Conservation (phyloP, 371 early-diverging fungal species). For the Rozella allomycis region DNA sequence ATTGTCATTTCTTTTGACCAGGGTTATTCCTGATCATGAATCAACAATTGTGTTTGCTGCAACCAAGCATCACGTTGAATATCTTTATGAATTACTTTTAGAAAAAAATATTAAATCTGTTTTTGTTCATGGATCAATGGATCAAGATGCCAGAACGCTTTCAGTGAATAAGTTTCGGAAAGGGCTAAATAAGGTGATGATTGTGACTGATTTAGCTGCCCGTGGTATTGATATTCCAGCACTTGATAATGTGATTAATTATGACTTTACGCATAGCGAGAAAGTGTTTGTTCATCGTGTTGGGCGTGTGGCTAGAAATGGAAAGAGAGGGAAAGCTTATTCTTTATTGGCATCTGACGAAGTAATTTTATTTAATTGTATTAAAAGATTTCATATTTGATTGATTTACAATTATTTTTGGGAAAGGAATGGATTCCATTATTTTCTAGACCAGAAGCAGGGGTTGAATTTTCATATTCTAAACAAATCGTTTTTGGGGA, state of each 20-base stretch:
- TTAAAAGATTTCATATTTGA: constrained; percentile 43
- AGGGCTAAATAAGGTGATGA: constrained; percentile 50
- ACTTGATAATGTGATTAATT: constrained; percentile 89
- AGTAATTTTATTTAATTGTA: neutral
- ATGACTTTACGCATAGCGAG: constrained; percentile 76
- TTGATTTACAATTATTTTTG: constrained; percentile 79
- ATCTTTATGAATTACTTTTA: constrained; percentile 43
- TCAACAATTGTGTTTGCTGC: constrained; percentile 83
- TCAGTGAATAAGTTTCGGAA: constrained; percentile 61
- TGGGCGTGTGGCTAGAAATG: constrained; percentile 92
- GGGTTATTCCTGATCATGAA: constrained; percentile 25
- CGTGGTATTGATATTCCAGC: constrained; percentile 98
- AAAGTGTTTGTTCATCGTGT: constrained; percentile 97
- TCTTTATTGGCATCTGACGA: constrained; percentile 73
- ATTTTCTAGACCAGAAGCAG: constrained; percentile 14
- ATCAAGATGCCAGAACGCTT: constrained; percentile 70
- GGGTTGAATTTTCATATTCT: no score
- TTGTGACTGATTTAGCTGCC: constrained; percentile 97
- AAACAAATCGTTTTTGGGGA: constrained; percentile 56
- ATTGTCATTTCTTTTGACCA: constrained; percentile 50
- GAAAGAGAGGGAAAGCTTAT: constrained; percentile 75
- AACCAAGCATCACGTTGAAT: constrained; percentile 92
- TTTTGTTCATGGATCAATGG: constrained; percentile 81
- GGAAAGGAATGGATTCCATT: constrained; percentile 10
- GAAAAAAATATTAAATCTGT: constrained; percentile 48